Percentiles rank a stretch among this genome's conserved stretches.
phyloP scores from a whole-genome alignment of 208 protist genomes.

The Crithidia fasciculata region DNA sequence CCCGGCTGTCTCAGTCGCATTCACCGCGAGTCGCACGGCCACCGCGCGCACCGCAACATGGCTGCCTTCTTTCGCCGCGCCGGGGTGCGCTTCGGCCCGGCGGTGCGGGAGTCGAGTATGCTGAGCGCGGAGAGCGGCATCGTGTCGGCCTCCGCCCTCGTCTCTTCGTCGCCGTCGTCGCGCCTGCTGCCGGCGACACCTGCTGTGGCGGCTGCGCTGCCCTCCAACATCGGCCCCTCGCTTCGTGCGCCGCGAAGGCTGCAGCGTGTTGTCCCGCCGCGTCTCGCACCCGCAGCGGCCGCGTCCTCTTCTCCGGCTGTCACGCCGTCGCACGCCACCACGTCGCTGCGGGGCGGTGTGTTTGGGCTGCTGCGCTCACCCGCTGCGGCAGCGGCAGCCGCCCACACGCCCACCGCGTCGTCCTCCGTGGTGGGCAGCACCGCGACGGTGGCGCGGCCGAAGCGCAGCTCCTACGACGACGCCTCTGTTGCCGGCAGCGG shows the following conservation, averaged over 20 bases:
- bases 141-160: neutral
- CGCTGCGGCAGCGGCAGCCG: neutral
- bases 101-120: constrained; percentile 6
- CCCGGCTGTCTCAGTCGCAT: constrained; percentile 19
- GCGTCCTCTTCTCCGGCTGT: neutral
- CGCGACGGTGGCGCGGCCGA: neutral
- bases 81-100: constrained; percentile 3
- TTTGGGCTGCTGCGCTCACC: neutral
- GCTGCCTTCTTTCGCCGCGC: constrained; percentile 9
- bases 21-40: constrained; percentile 19
- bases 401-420: neutral
- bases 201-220: neutral
- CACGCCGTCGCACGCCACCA: neutral
- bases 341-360: neutral
- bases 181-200: neutral
- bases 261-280: neutral
- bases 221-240: constrained; percentile 2
- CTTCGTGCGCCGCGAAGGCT: constrained; percentile 8
- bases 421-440: neutral
- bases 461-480: constrained; percentile 1
- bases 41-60: constrained; percentile 11
- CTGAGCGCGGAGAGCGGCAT: constrained; percentile 11
- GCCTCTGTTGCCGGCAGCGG: neutral
- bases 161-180: constrained; percentile 1
- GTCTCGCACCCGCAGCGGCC: neutral